A percentile compares a stretch with the other conserved stretches of the same genome.
phyloP scores from a whole-genome alignment of 2,329 filamentous ascomycete species.

The Aureobasidium sp. region DNA sequence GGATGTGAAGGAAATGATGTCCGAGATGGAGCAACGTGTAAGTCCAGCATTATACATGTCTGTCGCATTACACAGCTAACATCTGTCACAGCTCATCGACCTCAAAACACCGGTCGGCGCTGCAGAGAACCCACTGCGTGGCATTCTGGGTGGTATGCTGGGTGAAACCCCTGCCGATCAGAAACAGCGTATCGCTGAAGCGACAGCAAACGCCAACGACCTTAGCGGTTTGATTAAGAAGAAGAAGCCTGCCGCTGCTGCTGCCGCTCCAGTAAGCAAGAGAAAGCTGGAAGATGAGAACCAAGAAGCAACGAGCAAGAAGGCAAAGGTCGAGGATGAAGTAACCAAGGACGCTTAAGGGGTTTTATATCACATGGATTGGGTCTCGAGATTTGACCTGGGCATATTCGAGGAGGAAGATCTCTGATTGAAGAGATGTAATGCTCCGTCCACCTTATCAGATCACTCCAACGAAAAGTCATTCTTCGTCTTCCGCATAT shows the following conservation, averaged over 20 bases:
- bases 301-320: background rate
- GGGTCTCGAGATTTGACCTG: too few species aligned
- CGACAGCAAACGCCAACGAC: slow-evolving; percentile 67
- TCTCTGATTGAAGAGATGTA: too few species aligned
- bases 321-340: background rate
- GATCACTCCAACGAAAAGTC: too few species aligned
- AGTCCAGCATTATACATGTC: too few species aligned
- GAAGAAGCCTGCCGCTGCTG: slow-evolving; percentile 42
- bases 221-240: slow-evolving; percentile 66
- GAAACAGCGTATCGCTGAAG: slow-evolving; percentile 61
- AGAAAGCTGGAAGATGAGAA: slow-evolving; percentile 3
- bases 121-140: slow-evolving; percentile 42
- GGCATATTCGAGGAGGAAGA: too few species aligned
- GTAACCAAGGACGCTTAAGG: background rate
- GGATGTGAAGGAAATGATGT: slow-evolving; percentile 71
- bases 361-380: too few species aligned
- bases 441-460: too few species aligned
- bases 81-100: slow-evolving; percentile 48
- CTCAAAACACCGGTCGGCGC: slow-evolving; percentile 50
- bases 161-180: slow-evolving; percentile 57
- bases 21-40: slow-evolving; percentile 65
- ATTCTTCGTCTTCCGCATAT: too few species aligned
- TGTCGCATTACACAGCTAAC: too few species aligned
- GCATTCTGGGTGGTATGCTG: slow-evolving; percentile 57
- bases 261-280: background rate